These are phyloP conservation scores for Calonectria pseudoreteaudii DNA, from an alignment of 2,329 filamentous ascomycete species.

Conservation along the genomic window DNA sequence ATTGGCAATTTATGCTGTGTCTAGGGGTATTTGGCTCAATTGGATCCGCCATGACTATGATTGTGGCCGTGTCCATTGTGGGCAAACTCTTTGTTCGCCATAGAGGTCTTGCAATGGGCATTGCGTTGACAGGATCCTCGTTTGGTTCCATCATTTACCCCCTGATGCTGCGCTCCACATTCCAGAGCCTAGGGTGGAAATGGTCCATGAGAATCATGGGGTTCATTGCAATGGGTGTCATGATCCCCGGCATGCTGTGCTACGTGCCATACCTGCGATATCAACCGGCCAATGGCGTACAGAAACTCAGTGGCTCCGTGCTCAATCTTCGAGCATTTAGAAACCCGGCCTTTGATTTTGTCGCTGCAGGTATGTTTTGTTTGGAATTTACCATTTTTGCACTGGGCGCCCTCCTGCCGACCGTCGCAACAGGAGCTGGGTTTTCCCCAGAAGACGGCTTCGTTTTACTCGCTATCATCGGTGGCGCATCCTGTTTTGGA, in stretches of 20 bases:
- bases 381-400: conserved; percentile 63
- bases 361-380: conserved; percentile 56
- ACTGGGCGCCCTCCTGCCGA: conserved; percentile 59
- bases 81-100: conserved; percentile 45
- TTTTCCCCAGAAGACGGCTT: conserved; percentile 54
- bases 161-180: conserved; percentile 46
- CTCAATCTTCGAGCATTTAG: conserved; percentile 56
- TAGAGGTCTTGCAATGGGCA: conserved; percentile 42
- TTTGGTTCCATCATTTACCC: conserved; percentile 49
- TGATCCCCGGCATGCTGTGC: conserved; percentile 47
- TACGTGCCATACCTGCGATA: conserved; percentile 47
- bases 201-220: conserved; percentile 50
- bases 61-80: conserved; percentile 48
- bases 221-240: conserved; percentile 42
- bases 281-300: conserved; percentile 12
- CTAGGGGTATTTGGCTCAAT: conserved; percentile 57
- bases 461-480: conserved; percentile 57
- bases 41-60: conserved; percentile 52
- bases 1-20: conserved; percentile 62
- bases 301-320: conserved; percentile 29
- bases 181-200: conserved; percentile 46
- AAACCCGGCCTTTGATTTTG: conserved; percentile 54
- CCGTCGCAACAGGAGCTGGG: conserved; percentile 52
- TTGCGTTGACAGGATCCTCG: conserved; percentile 40
- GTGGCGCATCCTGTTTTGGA: conserved; percentile 55